phyloP scores from a whole-genome alignment of 169 alveolate species.

The Plasmodium vinckei region DNA sequence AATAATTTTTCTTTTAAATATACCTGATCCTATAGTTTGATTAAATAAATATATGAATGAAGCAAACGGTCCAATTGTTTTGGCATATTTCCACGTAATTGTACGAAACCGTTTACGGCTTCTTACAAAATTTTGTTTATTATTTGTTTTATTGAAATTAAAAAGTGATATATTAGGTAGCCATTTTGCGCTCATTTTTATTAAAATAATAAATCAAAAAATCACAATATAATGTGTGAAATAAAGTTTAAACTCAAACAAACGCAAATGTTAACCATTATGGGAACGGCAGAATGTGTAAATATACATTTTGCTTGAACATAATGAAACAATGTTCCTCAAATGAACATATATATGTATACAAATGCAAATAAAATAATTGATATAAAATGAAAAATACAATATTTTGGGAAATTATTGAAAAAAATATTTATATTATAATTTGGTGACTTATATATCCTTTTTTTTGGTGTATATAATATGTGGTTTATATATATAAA shows the following conservation, averaged over 20 bases:
- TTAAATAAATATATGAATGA: slow-evolving; percentile 83
- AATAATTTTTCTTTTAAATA: neutral
- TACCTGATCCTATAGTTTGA: slow-evolving; percentile 85
- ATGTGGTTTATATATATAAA: slow-evolving; percentile 3
- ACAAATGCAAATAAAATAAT: slow-evolving; percentile 8
- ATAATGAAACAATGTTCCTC: slow-evolving; percentile 2
- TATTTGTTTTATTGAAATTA: slow-evolving; percentile 31
- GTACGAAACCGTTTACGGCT: slow-evolving; percentile 85
- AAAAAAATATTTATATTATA: slow-evolving; percentile 10
- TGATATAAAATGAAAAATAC: neutral
- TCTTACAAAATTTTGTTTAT: slow-evolving; percentile 68
- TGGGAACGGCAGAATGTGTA: neutral
- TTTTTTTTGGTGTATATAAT: slow-evolving; percentile 11
- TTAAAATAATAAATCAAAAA: slow-evolving; percentile 18
- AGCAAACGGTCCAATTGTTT: slow-evolving; percentile 85
- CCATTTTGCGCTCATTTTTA: slow-evolving; percentile 68
- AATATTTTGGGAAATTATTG: neutral
- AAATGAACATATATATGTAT: slow-evolving; percentile 7
- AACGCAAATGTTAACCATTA: slow-evolving; percentile 9
- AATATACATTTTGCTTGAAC: slow-evolving; percentile 17
- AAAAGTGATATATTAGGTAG: slow-evolving; percentile 31
- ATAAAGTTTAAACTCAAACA: neutral
- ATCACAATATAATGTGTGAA: slow-evolving; percentile 1
- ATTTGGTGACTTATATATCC: neutral
- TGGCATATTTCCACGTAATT: slow-evolving; percentile 86